A percentile compares a stretch with the other conserved stretches of the same genome.
phyloP scores from a whole-genome alignment of 1,284 basidiomycete species.

The Ceratobasidium sp. region DNA sequence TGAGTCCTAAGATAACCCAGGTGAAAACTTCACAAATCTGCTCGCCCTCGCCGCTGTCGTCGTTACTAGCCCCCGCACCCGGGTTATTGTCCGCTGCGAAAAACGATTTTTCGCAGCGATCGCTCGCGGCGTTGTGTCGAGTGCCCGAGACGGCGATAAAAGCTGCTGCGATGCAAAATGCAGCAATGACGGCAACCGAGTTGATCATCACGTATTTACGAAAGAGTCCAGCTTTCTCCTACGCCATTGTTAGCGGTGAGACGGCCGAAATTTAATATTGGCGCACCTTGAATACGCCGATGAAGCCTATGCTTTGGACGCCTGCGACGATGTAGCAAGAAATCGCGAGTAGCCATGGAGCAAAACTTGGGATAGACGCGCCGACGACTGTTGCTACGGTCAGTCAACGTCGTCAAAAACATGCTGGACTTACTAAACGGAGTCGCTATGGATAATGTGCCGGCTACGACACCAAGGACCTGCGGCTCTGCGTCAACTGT shows the following conservation, averaged over 20 bases:
- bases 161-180: conserved; percentile 80
- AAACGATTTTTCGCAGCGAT: conserved; percentile 73
- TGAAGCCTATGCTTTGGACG: conserved; percentile 82
- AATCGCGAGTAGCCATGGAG: conserved; percentile 78
- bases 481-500: conserved; percentile 43
- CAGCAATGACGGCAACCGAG: conserved; percentile 66
- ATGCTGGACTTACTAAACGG: conserved; percentile 74
- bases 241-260: conserved; percentile 23
- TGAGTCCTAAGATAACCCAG: conserved; percentile 92
- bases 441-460: conserved; percentile 81
- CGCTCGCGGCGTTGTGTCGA: conserved; percentile 76
- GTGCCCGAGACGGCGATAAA: conserved; percentile 84
- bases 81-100: conserved; percentile 56
- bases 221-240: conserved; percentile 85
- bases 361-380: conserved; percentile 79
- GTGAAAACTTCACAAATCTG: conserved; percentile 87
- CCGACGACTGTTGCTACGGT: conserved; percentile 72
- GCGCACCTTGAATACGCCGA: conserved; percentile 81
- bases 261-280: neutral
- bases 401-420: conserved; percentile 12
- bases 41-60: conserved; percentile 63
- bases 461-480: conserved; percentile 74
- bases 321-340: conserved; percentile 79
- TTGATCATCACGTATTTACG: conserved; percentile 82
- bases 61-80: conserved; percentile 55